phyloP scores from a whole-genome alignment of 1,139 yeast genomes.

The Candida albicans region DNA sequence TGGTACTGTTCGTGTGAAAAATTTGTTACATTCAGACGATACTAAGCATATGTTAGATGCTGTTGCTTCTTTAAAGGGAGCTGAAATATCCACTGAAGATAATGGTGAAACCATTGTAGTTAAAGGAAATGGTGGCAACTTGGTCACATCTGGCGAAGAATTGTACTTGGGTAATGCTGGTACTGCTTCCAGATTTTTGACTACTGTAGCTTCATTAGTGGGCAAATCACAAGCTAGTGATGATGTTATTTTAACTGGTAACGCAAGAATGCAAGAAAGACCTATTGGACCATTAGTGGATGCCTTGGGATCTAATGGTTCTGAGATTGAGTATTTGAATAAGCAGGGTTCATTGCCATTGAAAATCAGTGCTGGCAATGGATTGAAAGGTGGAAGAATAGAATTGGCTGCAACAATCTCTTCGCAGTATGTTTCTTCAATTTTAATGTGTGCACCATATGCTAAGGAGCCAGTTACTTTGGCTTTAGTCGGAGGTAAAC shows the following conservation, averaged over 20 bases:
- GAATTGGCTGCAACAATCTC: conserved; percentile 95
- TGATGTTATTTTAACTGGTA: conserved; percentile 78
- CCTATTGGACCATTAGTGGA: conserved; percentile 97
- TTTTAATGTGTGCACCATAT: conserved; percentile 97
- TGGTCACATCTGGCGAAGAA: conserved; percentile 58
- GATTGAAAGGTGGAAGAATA: conserved; percentile 85
- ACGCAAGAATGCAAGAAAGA: conserved; percentile 95
- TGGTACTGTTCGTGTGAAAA: conserved; percentile 81
- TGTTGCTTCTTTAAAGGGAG: conserved; percentile 75
- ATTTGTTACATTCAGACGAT: conserved; percentile 91
- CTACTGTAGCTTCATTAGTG: conserved; percentile 87
- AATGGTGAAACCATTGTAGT: conserved; percentile 88
- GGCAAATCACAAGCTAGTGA: conserved; percentile 33
- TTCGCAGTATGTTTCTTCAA: conserved; percentile 95
- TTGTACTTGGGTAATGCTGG: conserved; percentile 96
- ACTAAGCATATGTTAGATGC: conserved; percentile 95
- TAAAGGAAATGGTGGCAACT: conserved; percentile 81
- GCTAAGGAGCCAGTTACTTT: conserved; percentile 87
- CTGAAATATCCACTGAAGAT: conserved; percentile 75
- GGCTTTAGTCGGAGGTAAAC: conserved; percentile 91
- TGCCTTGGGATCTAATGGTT: conserved; percentile 81
- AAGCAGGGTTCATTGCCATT: conserved; percentile 85
- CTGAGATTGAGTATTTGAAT: conserved; percentile 68
- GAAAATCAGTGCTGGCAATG: conserved; percentile 64
- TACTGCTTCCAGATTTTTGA: conserved; percentile 92